These are phyloP conservation scores for Conidiobolus coronatus DNA, from an alignment of 371 early-diverging fungal species.

Conservation along the genomic window DNA sequence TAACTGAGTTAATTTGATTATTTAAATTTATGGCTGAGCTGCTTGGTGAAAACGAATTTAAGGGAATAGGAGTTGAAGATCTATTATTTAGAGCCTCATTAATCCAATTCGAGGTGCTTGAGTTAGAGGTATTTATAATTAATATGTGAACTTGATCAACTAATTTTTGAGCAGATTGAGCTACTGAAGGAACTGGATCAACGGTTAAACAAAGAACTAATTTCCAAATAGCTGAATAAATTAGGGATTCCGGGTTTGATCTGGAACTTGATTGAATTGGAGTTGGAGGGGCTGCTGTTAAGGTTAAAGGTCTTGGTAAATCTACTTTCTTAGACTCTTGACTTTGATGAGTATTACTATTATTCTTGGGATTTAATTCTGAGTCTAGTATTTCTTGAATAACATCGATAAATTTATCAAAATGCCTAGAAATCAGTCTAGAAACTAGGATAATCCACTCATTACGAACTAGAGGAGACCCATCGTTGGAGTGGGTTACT, in stretches of 20 bases:
- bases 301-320: background rate
- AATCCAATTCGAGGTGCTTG: too few relatives aligned
- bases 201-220: constrained; percentile 45
- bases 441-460: constrained; percentile 55
- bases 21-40: background rate
- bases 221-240: constrained; percentile 51
- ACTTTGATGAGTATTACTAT: constrained; percentile 8
- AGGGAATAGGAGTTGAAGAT: too few relatives aligned
- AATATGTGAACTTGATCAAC: constrained; percentile 48
- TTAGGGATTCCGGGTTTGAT: constrained; percentile 16
- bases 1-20: background rate
- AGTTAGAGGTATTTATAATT: constrained; percentile 8
- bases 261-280: constrained; percentile 10
- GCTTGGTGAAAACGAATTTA: background rate
- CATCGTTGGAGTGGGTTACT: constrained; percentile 40
- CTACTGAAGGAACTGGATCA: constrained; percentile 51
- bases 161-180: constrained; percentile 28
- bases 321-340: background rate
- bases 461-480: constrained; percentile 55
- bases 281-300: background rate
- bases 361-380: constrained; percentile 6
- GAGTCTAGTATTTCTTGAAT: constrained; percentile 46
- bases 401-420: constrained; percentile 27
- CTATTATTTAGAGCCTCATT: too few relatives aligned
- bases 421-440: constrained; percentile 30